phyloP scores from a whole-genome alignment of 345 rosid genomes.

The Turritis glabra region DNA sequence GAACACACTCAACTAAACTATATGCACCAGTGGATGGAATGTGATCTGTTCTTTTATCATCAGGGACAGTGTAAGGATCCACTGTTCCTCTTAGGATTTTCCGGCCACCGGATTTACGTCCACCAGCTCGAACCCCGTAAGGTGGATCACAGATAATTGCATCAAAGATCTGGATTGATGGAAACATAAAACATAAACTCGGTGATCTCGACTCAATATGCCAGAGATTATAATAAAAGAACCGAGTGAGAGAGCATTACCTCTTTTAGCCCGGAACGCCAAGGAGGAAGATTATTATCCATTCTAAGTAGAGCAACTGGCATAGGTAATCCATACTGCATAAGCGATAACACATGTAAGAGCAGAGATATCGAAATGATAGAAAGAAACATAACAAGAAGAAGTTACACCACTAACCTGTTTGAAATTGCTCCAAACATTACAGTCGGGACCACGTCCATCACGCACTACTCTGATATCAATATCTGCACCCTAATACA shows the following conservation, averaged over 20 bases:
- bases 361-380: neutral
- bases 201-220: neutral
- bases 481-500: conserved; percentile 88
- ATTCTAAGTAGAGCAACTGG: conserved; percentile 84
- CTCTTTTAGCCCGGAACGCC: conserved; percentile 88
- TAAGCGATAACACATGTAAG: neutral
- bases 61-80: conserved; percentile 87
- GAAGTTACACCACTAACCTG: conserved; percentile 55
- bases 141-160: conserved; percentile 95
- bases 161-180: conserved; percentile 63
- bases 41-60: conserved; percentile 88
- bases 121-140: conserved; percentile 97
- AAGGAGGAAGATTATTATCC: conserved; percentile 95
- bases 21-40: conserved; percentile 93
- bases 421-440: conserved; percentile 98
- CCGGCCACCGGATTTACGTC: conserved; percentile 93
- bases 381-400: conserved; percentile 1
- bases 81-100: conserved; percentile 81
- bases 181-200: neutral
- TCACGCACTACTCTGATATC: conserved; percentile 95
- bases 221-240: neutral
- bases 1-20: conserved; percentile 85
- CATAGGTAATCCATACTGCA: conserved; percentile 87
- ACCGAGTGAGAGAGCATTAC: conserved; percentile 40
- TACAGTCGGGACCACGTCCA: conserved; percentile 96